These are phyloP conservation scores for Colletotrichum sp. DNA, from an alignment of 2,329 filamentous ascomycete genomes.

Conservation along the genomic window DNA sequence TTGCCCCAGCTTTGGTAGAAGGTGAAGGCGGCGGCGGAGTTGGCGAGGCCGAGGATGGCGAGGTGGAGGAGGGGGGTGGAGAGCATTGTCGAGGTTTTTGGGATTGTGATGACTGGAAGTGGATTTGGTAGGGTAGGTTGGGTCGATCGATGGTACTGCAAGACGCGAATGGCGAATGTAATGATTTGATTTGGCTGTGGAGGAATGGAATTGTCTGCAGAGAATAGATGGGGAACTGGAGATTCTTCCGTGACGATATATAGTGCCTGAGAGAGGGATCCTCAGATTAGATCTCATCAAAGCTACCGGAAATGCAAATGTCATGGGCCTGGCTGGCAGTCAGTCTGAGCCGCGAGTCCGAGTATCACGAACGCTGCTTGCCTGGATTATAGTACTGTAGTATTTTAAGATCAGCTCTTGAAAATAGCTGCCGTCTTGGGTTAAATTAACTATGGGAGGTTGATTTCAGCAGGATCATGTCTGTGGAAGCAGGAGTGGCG, in stretches of 20 bases:
- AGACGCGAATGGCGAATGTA: not conserved
- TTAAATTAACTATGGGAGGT: rapidly evolving
- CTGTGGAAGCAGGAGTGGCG: rapidly evolving
- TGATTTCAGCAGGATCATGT: not conserved
- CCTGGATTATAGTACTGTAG: not conserved
- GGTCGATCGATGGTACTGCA: no score
- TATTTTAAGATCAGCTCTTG: not conserved
- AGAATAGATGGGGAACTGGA: not conserved
- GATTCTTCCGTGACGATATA: not conserved
- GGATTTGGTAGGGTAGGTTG: no score
- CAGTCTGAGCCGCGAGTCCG: not conserved
- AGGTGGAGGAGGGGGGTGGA: not conserved
- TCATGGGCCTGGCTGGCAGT: not conserved
- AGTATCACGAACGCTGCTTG: not conserved
- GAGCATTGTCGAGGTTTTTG: rapidly evolving
- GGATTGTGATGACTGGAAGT: no score
- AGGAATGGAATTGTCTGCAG: not conserved
- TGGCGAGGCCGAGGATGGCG: not conserved
- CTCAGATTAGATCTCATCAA: no score
- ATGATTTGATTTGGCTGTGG: not conserved
- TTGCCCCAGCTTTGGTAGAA: not conserved
- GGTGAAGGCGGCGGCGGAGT: not conserved
- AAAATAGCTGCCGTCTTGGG: not conserved
- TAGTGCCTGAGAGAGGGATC: no score
- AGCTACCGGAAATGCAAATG: no score